These are phyloP conservation scores for Crithidia brevicula DNA, from an alignment of 208 protist genomes.

Conservation along the genomic window DNA sequence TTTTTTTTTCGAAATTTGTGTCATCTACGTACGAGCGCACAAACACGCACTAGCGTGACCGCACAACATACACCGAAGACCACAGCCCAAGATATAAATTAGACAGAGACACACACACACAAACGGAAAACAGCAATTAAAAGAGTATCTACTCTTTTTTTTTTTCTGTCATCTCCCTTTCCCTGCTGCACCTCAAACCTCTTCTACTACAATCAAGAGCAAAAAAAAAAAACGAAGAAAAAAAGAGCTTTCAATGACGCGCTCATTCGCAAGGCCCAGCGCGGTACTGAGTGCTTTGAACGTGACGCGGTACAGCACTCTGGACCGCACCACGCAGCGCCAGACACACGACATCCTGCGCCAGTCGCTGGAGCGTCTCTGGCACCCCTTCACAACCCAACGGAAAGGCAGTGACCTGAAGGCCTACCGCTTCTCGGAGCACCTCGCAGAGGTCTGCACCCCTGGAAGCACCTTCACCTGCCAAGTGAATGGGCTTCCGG, in stretches of 20 bases:
- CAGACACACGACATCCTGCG: slow-evolving; percentile 42
- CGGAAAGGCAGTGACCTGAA: slow-evolving; percentile 43
- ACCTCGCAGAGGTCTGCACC: slow-evolving; percentile 44
- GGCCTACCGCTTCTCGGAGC: slow-evolving; percentile 59
- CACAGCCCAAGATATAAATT: too few species aligned
- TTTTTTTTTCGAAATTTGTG: too few species aligned
- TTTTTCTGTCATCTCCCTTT: not conserved
- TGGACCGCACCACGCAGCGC: slow-evolving; percentile 17
- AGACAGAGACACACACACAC: too few species aligned
- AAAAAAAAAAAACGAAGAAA: not conserved
- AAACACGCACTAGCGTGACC: too few species aligned
- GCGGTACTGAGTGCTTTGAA: slow-evolving; percentile 18
- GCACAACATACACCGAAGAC: too few species aligned
- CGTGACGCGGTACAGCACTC: slow-evolving; percentile 1
- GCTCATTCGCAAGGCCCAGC: not conserved
- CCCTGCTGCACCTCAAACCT: too few species aligned
- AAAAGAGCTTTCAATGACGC: slow-evolving; percentile 1
- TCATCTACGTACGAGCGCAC: too few species aligned
- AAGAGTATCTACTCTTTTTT: not conserved
- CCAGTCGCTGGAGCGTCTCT: slow-evolving; percentile 61
- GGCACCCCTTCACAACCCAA: slow-evolving; percentile 55
- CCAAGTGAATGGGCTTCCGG: slow-evolving; percentile 71
- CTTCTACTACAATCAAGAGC: too few species aligned
- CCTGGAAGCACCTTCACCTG: slow-evolving; percentile 57
- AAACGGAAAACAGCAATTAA: not conserved